phyloP scores from a whole-genome alignment of 495 filamentous ascomycete species.

The Penicillium herquei region DNA sequence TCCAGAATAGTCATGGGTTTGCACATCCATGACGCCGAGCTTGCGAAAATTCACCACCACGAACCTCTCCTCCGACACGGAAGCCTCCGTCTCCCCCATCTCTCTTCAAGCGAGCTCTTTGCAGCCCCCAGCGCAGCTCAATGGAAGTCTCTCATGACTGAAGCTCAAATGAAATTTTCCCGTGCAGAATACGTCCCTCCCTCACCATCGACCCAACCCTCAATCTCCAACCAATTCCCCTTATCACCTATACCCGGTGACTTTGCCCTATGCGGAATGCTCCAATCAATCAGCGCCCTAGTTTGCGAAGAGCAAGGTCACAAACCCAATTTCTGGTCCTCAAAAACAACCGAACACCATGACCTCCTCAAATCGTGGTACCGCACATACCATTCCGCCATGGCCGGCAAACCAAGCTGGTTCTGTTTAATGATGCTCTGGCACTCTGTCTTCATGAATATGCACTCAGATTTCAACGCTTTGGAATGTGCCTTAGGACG shows the following conservation, averaged over 20 bases:
- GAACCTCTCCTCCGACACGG: conserved; percentile 26
- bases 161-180: neutral
- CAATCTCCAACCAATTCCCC: neutral
- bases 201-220: neutral
- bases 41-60: conserved; percentile 28
- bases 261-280: conserved; percentile 12
- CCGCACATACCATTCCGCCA: conserved; percentile 6
- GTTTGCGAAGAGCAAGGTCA: conserved; percentile 5
- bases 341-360: neutral
- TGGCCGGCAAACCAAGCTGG: conserved; percentile 3
- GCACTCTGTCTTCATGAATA: conserved; percentile 30
- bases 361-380: conserved; percentile 8
- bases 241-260: neutral
- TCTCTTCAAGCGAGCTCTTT: conserved; percentile 25
- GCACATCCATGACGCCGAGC: conserved; percentile 30
- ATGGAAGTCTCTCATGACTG: conserved; percentile 20
- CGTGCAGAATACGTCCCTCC: neutral
- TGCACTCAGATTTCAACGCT: conserved; percentile 25
- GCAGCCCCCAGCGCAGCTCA: conserved; percentile 25
- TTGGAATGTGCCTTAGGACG: conserved; percentile 25
- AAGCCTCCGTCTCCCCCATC: conserved; percentile 12
- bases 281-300: conserved; percentile 15
- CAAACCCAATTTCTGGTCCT: neutral
- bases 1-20: conserved; percentile 19
- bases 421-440: conserved; percentile 28